Conservation (phyloP, 139 green algal species). For the Zygnema circumcarinatum region DNA sequence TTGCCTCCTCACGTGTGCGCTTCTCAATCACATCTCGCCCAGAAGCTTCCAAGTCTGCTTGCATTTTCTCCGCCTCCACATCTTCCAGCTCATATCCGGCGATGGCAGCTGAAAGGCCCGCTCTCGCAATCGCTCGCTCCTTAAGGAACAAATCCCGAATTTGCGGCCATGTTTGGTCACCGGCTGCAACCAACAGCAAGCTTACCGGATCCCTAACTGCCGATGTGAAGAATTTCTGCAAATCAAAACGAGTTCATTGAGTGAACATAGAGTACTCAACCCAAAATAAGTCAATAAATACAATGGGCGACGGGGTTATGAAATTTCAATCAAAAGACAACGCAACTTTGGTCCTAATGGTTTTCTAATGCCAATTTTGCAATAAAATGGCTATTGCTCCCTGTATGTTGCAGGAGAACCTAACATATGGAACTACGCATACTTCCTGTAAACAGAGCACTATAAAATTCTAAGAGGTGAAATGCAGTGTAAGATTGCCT, state of each 20-base stretch:
- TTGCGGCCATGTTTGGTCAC: slow-evolving; percentile 36
- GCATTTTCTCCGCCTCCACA: slow-evolving; percentile 16
- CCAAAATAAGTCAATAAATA: slow-evolving; percentile 10
- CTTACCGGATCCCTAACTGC: slow-evolving; percentile 26
- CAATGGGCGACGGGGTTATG: neutral
- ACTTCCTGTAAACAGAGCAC: too few relatives aligned
- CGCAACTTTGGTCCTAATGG: too few relatives aligned
- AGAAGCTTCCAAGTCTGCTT: slow-evolving; percentile 20
- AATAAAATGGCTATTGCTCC: too few relatives aligned
- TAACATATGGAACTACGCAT: too few relatives aligned
- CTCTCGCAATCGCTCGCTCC: neutral
- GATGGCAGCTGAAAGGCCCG: slow-evolving; percentile 13
- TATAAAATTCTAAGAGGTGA: too few relatives aligned
- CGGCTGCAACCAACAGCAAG: slow-evolving; percentile 28
- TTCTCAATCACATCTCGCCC: slow-evolving; percentile 36
- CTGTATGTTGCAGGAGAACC: too few relatives aligned
- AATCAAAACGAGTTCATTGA: too few relatives aligned
- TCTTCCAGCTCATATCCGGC: slow-evolving; percentile 43
- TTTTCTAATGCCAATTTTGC: too few relatives aligned
- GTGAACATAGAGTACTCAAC: too few relatives aligned
- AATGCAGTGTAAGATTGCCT: too few relatives aligned
- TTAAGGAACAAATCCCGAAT: slow-evolving; percentile 25
- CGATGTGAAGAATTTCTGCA: slow-evolving; percentile 21
- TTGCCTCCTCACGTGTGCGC: slow-evolving; percentile 23
- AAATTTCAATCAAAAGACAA: too few relatives aligned